Conservation (phyloP, 2,329 filamentous ascomycete genomes). For the Fusarium neocosmosporiellum region DNA sequence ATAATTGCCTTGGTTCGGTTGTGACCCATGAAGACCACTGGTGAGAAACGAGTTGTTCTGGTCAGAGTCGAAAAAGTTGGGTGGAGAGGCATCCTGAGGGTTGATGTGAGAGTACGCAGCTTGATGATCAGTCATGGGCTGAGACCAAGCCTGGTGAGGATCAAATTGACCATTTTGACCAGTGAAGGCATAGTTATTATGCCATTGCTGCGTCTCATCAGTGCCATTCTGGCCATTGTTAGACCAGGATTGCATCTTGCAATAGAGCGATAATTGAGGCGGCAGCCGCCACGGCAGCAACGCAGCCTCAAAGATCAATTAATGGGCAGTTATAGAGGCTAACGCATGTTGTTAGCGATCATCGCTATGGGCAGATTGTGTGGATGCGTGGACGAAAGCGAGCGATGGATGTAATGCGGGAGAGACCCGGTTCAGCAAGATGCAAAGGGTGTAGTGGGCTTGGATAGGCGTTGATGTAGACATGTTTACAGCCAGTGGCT, state of each 20-base stretch:
- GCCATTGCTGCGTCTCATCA: conserved; percentile 51
- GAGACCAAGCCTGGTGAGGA: conserved; percentile 52
- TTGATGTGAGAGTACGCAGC: conserved; percentile 48
- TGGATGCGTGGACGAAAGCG: conserved; percentile 31
- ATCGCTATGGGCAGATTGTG: conserved; percentile 35
- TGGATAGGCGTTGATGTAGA: conserved; percentile 36
- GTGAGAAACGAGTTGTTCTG: conserved; percentile 49
- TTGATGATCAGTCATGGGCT: conserved; percentile 51
- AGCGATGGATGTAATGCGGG: conserved; percentile 31
- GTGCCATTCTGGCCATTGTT: conserved; percentile 51
- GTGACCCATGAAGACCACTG: conserved; percentile 44
- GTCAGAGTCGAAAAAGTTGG: conserved; percentile 51
- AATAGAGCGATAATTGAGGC: conserved; percentile 33
- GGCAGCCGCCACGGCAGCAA: conserved; percentile 36
- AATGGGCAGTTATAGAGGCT: conserved; percentile 43
- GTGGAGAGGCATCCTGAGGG: conserved; percentile 45
- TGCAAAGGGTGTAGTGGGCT: conserved; percentile 16
- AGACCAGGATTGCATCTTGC: conserved; percentile 56
- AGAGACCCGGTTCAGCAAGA: conserved; percentile 25
- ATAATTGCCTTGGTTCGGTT: conserved; percentile 45
- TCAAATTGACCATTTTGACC: conserved; percentile 53
- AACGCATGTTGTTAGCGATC: conserved; percentile 46
- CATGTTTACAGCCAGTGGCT: conserved; percentile 20
- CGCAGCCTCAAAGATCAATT: conserved; percentile 37
- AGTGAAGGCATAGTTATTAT: conserved; percentile 48